Percentiles rank a stretch among this genome's conserved stretches.
Evolutionary conservation across 495 filamentous ascomycete genomes (phyloP).

Genomic region (Daldinia grandis): DNA sequence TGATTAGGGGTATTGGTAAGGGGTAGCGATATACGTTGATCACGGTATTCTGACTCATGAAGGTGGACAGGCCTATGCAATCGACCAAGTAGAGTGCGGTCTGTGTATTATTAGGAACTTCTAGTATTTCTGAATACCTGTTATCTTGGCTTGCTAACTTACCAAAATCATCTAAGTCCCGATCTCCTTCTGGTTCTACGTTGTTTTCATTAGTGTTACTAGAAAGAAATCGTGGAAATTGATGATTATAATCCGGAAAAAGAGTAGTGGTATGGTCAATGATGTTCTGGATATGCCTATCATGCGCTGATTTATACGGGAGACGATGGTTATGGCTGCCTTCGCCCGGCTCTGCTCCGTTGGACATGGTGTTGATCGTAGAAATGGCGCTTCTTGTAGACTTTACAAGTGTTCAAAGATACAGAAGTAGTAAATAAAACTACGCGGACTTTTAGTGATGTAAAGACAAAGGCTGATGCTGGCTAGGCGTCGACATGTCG

Average conservation of each 20-base stretch:
- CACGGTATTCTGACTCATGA: conserved; percentile 4
- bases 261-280: conserved; percentile 42
- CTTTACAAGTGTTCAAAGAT: background rate
- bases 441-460: background rate
- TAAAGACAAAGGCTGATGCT: background rate
- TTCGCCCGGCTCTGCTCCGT: conserved; percentile 10
- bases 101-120: conserved; percentile 15
- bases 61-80: background rate
- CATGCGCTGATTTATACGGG: conserved; percentile 17
- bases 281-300: conserved; percentile 42
- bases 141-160: conserved; percentile 9
- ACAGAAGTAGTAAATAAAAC: background rate
- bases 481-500: background rate
- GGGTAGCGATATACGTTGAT: conserved; percentile 38
- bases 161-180: conserved; percentile 50
- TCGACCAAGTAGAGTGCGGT: conserved; percentile 31
- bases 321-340: conserved; percentile 25
- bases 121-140: background rate
- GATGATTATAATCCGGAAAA: conserved; percentile 26
- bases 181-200: conserved; percentile 1
- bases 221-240: conserved; percentile 6
- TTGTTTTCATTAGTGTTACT: background rate
- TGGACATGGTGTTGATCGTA: conserved; percentile 20
- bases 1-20: conserved; percentile 12
- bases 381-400: background rate